phyloP scores from a whole-genome alignment of 495 filamentous ascomycete genomes.

The Xylaria grammica region DNA sequence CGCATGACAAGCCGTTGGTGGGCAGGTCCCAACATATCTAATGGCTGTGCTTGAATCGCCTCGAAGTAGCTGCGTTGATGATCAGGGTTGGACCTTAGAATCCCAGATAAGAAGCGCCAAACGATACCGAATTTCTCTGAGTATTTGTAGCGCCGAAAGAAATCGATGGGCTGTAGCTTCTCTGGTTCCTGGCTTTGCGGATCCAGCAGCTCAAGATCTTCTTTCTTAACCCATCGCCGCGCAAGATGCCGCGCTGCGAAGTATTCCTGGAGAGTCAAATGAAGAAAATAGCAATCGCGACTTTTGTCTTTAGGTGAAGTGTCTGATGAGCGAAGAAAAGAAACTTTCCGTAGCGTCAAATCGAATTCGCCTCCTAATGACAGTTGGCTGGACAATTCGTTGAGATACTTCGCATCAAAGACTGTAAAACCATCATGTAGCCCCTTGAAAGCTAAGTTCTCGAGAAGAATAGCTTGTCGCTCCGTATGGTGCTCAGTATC shows the following conservation, averaged over 20 bases:
- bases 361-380: background rate
- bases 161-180: too few species aligned
- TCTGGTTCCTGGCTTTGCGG: too few species aligned
- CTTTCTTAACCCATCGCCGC: background rate
- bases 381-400: background rate
- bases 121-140: too few species aligned
- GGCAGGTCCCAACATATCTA: too few species aligned
- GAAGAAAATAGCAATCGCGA: slow-evolving; percentile 40
- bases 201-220: too few species aligned
- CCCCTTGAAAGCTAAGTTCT: background rate
- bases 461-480: background rate
- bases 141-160: too few species aligned
- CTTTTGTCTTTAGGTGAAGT: background rate
- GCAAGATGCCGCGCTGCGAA: background rate
- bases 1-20: too few species aligned
- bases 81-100: too few species aligned
- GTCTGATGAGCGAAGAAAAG: slow-evolving; percentile 9
- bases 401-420: background rate
- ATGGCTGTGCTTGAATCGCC: too few species aligned
- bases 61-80: too few species aligned
- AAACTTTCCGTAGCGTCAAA: background rate
- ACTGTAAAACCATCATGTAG: background rate
- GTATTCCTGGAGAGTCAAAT: slow-evolving; percentile 39
- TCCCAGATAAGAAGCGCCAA: too few species aligned
- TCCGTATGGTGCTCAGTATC: background rate